These are phyloP conservation scores for Termitomyces sp. DNA, from an alignment of 768 basidiomycete species.

Conservation along the genomic window DNA sequence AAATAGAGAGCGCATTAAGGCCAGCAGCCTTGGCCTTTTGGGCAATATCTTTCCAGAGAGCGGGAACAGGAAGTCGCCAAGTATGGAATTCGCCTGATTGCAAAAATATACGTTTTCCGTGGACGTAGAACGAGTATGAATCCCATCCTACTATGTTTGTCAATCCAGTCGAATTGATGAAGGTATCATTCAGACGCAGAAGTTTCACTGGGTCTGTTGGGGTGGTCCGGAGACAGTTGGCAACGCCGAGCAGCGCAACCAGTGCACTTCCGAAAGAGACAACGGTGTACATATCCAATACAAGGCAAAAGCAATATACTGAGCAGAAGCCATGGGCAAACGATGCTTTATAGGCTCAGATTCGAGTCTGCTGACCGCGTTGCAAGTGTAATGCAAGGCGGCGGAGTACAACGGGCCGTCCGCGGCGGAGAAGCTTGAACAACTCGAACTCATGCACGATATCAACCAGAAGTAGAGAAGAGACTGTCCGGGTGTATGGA, in stretches of 20 bases:
- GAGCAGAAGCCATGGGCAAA: neutral
- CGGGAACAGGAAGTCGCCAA: conserved; percentile 12
- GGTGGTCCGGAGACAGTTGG: neutral
- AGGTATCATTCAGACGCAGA: neutral
- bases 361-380: conserved; percentile 8
- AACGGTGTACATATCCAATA: neutral
- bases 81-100: conserved; percentile 15
- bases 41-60: conserved; percentile 12
- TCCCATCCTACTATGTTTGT: conserved; percentile 12
- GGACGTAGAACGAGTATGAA: conserved; percentile 12
- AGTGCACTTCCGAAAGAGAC: neutral
- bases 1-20: conserved; percentile 12
- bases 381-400: neutral
- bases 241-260: conserved; percentile 1
- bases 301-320: neutral
- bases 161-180: conserved; percentile 10
- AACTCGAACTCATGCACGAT: neutral
- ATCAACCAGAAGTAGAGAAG: neutral
- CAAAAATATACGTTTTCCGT: conserved; percentile 11
- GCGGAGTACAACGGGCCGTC: conserved; percentile 3
- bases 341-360: neutral
- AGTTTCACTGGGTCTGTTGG: neutral
- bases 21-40: conserved; percentile 14
- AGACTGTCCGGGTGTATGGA: neutral
- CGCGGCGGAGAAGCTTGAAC: neutral